Base-by-base conservation (phyloP, 306 rosid species). In the Lathyrus sativus region DNA sequence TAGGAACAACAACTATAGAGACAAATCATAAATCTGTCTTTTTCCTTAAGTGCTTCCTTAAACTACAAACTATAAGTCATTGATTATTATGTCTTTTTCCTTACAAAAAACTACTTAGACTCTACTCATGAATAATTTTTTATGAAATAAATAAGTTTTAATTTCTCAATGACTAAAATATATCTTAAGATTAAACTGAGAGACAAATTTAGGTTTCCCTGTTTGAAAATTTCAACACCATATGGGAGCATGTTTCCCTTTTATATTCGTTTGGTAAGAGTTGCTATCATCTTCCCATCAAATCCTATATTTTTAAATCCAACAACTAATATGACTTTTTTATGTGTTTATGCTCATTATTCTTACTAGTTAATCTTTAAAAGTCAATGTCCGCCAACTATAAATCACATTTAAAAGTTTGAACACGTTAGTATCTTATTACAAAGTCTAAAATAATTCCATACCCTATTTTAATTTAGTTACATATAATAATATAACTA, bases 351-450 rank as follows among this genome's bases (percentile, higher is more conserved):
- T 37, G 51, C 31, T 53, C 11, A 14, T 46, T 46, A 38, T 46
- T 56, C 9, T 14, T 50, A 13, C 37, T 33, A 17, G 44, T 31
- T 46, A 65, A 26, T 78, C 24, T 60, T 33, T 8, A 42, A 72
- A 58, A 42, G 71, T 66, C 74, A 67, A 67, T 55, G 8, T 50
- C 19, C 58, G 13, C 53, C 54, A 59, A 7, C 57, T 19, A 49
- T 35, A 39, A 10, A 42, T 39, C 43, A 14, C 35, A 29, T 41
- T 59, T 49, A 38, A 72, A 65, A 65, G 49, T 19, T 78, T 15
- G 11, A 51, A 59, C 64, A 72, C 65, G 73, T 65, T 64, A 57
- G 29, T 26, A 26, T 71, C 73, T 38, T 24, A 64, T 63, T 14
- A 26, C 7, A 46, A 39, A 10, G 0, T 26, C 29, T 3, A 3